Evolutionary conservation across 2,329 filamentous ascomycete genomes (phyloP).

Genomic region (Verticillium albo-atrum): DNA sequence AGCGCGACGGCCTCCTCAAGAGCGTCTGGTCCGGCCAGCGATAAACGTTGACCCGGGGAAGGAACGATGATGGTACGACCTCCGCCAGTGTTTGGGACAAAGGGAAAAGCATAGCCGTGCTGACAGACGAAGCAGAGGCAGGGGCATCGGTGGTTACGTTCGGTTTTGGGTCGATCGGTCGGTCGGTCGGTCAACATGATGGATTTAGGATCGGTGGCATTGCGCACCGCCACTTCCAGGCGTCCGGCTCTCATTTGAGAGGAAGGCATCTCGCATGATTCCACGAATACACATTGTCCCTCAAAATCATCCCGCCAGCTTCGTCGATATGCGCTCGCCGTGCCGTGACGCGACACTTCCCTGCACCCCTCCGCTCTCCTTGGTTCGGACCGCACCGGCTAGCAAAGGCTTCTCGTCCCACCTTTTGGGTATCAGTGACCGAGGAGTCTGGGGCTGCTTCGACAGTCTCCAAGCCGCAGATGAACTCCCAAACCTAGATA

Average conservation of each 20-base stretch:
- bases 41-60: slow-evolving; percentile 37
- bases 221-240: slow-evolving; percentile 32
- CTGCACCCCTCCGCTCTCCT: not conserved
- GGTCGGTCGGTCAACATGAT: slow-evolving; percentile 15
- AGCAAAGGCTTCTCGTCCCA: slow-evolving; percentile 50
- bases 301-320: not conserved
- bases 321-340: not conserved
- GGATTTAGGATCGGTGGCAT: slow-evolving; percentile 15
- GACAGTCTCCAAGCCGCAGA: slow-evolving; percentile 59
- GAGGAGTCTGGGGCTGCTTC: slow-evolving; percentile 51
- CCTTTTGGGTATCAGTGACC: slow-evolving; percentile 30
- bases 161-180: slow-evolving; percentile 9
- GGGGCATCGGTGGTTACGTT: slow-evolving; percentile 1
- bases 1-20: slow-evolving; percentile 96
- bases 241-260: slow-evolving; percentile 33
- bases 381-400: slow-evolving; percentile 34
- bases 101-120: not conserved
- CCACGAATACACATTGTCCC: slow-evolving; percentile 13
- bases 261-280: slow-evolving; percentile 14
- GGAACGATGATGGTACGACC: slow-evolving; percentile 1
- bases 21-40: slow-evolving; percentile 82
- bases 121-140: not conserved
- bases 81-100: not conserved
- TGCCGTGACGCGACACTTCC: not conserved
- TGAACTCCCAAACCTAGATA: slow-evolving; percentile 50